Evolutionary conservation across 768 basidiomycete species (phyloP), one percentile per base, ranked within the genome.

Genomic region (Termitomyces sp.): DNA sequence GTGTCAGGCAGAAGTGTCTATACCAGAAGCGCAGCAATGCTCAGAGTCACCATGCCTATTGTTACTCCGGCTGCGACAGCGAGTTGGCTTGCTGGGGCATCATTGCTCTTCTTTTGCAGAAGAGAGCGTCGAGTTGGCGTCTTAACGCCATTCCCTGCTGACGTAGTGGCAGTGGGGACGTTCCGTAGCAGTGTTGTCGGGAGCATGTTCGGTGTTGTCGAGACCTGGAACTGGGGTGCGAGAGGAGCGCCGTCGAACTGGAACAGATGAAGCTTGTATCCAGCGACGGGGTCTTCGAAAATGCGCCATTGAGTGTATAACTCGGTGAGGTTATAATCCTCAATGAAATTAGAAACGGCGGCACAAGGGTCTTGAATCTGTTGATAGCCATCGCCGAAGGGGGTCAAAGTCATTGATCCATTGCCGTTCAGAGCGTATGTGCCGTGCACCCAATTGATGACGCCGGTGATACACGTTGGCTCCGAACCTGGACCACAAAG

Each of bases 321-420:
- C 65, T 92, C 90, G 12, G 84, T 87, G 58, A 79, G 66, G 72
- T 91, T 88, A 80, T 93, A 98, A 45, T 74, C 67, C 64, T 94
- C 85, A 64, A 98, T 82, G 66, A 95, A 87, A 68, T 93, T 92
- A 28, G 94, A 93, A 10, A 80, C 75, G 10, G 93, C 90, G 1
- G 88, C 88, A 65, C 96, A 99, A 0, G 93, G 88, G 61, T 95
- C 88, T 75, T 99, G 93, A 40, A 98, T 80, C 76, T 96, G 95
- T 68, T 97, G 93, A 71, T 83, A 90, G 15, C 96, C 96, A 67
- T 99, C 96, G 17, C 77, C 81, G 59, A 93, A 80, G 1, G 94
- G 90, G 2, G 66, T 71, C 64, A 93, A 72, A 40, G 80, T 68
- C 56, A 98, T 81, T 10, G 93, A 96, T 7, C 93, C 93, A 65